Evolutionary conservation across 441 rosid species (phyloP).

Genomic region (Francoa sonchifolia): DNA sequence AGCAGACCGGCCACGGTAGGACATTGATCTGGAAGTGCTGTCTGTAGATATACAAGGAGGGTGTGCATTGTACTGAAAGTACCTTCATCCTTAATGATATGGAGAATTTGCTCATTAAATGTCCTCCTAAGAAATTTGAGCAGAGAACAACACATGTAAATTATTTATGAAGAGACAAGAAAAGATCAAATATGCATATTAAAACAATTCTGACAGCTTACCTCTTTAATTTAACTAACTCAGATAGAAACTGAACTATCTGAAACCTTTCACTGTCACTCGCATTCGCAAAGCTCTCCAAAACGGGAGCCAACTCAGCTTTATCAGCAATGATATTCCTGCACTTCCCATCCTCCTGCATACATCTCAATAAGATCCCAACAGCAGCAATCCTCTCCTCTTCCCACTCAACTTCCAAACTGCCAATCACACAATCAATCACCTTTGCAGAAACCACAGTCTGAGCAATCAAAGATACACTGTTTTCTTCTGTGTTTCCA

Average conservation of each 20-base stretch:
- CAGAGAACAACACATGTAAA: neutral
- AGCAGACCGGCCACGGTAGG: slow-evolving; percentile 59
- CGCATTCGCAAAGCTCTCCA: slow-evolving; percentile 36
- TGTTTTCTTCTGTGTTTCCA: slow-evolving; percentile 23
- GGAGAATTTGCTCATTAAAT: slow-evolving; percentile 44
- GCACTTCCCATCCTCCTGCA: slow-evolving; percentile 50
- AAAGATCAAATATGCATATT: neutral
- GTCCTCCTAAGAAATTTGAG: slow-evolving; percentile 31
- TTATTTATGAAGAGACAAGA: neutral
- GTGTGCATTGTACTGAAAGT: slow-evolving; percentile 54
- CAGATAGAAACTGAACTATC: slow-evolving; percentile 44
- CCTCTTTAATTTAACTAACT: slow-evolving; percentile 51
- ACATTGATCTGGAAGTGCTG: slow-evolving; percentile 37
- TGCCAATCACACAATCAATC: slow-evolving; percentile 27
- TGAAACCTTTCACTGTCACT: slow-evolving; percentile 33
- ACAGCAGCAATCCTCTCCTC: slow-evolving; percentile 56
- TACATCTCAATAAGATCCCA: slow-evolving; percentile 38
- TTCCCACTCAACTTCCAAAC: slow-evolving; percentile 37
- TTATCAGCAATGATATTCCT: slow-evolving; percentile 47
- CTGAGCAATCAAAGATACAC: slow-evolving; percentile 24
- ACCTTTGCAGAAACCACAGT: slow-evolving; percentile 29
- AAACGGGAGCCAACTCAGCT: slow-evolving; percentile 39
- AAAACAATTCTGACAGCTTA: slow-evolving; percentile 12
- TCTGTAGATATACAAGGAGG: slow-evolving; percentile 44
- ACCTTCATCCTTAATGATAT: slow-evolving; percentile 46